Percentiles rank a stretch among this genome's conserved stretches.
Evolutionary conservation across 192 early-diverging fungal species (phyloP).

Genomic region (Coemansia sp.): DNA sequence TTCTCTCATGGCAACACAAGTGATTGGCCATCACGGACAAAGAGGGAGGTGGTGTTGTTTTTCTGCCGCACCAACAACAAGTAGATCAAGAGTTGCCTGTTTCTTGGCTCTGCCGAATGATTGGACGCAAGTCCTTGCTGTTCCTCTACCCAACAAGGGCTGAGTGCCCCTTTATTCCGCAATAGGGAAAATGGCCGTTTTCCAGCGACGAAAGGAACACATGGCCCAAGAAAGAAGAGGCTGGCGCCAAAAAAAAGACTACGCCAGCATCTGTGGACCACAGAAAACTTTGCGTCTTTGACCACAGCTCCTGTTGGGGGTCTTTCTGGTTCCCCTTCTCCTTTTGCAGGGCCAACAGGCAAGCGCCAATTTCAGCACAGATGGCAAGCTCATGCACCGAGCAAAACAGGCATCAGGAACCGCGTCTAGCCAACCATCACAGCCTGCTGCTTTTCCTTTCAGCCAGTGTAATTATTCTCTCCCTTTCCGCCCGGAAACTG

Average conservation of each 20-base stretch:
- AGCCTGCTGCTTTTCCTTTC: not conserved
- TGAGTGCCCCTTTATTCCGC: not conserved
- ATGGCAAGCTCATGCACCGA: not conserved
- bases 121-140: not conserved
- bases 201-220: not conserved
- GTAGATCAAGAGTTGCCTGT: not conserved
- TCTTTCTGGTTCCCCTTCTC: no score
- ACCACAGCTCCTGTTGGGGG: no score
- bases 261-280: no score
- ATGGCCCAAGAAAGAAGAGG: no score
- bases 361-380: not conserved
- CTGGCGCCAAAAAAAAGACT: no score
- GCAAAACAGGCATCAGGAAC: slow-evolving; percentile 2
- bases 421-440: not conserved
- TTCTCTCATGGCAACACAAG: not conserved
- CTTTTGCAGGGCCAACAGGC: not conserved
- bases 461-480: not conserved
- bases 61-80: not conserved
- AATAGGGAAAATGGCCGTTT: slow-evolving; percentile 2
- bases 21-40: slow-evolving; percentile 2
- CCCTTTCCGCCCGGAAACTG: not conserved
- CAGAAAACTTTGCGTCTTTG: not conserved
- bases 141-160: not conserved
- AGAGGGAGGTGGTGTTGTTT: not conserved
- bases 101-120: not conserved